Conservation (phyloP, 2,329 filamentous ascomycete species). For the Thermoascus crustaceus region DNA sequence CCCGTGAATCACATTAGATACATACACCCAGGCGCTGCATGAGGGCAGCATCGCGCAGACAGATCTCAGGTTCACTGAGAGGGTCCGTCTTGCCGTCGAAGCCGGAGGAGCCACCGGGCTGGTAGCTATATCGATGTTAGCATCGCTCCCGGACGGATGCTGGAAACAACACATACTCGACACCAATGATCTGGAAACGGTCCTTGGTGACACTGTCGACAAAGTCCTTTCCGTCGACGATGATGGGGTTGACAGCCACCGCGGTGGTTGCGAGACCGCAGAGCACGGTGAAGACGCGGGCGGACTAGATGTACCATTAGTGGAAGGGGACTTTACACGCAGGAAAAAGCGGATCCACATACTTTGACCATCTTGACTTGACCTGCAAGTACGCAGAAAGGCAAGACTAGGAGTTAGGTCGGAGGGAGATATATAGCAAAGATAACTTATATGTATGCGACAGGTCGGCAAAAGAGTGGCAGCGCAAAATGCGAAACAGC, state of each 20-base stretch:
- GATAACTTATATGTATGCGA: no score
- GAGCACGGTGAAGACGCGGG: conserved; percentile 30
- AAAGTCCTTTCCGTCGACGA: conserved; percentile 53
- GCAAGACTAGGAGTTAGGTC: no score
- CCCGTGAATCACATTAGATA: no score
- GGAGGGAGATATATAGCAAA: no score
- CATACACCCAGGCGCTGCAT: conserved; percentile 54
- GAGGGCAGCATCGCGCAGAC: conserved; percentile 55
- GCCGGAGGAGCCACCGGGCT: conserved; percentile 53
- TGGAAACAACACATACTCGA: conserved; percentile 42
- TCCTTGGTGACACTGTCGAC: conserved; percentile 50
- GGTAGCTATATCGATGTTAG: conserved; percentile 39
- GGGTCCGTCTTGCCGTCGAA: conserved; percentile 50
- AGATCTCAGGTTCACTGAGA: conserved; percentile 49
- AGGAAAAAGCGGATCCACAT: no score
- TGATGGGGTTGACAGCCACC: conserved; percentile 48
- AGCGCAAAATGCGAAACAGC: conserved; percentile 5
- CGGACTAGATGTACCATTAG: conserved; percentile 20
- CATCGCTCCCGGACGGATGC: conserved; percentile 7
- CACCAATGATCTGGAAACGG: conserved; percentile 55
- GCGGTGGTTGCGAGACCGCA: conserved; percentile 39
- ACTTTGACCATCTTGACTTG: no score
- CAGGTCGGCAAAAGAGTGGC: conserved; percentile 5
- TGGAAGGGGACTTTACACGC: no score
- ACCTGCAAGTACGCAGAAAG: no score